These are phyloP conservation scores for Ogataea corticis DNA, from an alignment of 805 yeast species.

Conservation along the genomic window DNA sequence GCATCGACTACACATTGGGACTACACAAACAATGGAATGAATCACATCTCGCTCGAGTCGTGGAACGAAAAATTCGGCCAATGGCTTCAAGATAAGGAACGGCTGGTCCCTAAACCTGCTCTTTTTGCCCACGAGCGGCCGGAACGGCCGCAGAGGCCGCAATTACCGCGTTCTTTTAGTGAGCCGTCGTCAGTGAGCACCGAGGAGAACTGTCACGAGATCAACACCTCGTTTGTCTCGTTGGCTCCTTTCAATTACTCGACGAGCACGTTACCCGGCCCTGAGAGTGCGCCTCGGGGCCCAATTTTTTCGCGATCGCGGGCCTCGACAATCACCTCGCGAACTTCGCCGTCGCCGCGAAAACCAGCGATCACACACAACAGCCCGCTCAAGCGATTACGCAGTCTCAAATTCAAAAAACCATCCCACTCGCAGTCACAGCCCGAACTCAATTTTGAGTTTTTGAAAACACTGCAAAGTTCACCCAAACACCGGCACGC, in stretches of 20 bases:
- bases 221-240: background rate
- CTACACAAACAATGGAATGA: conserved; percentile 12
- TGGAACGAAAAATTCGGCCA: conserved; percentile 27
- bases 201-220: background rate
- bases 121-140: conserved; percentile 12
- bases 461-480: conserved; percentile 26
- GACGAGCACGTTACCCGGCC: conserved; percentile 12
- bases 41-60: conserved; percentile 30
- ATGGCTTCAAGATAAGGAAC: conserved; percentile 26
- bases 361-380: conserved; percentile 15
- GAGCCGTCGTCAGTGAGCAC: conserved; percentile 22
- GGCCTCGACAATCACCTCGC: conserved; percentile 8
- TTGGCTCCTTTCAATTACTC: conserved; percentile 13
- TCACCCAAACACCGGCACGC: conserved; percentile 28
- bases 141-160: too few relatives aligned
- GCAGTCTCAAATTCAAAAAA: conserved; percentile 25
- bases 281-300: background rate
- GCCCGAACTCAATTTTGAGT: conserved; percentile 31
- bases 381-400: conserved; percentile 32
- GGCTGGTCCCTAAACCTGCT: conserved; percentile 17
- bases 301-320: conserved; percentile 1
- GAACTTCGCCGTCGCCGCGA: conserved; percentile 1
- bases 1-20: conserved; percentile 20
- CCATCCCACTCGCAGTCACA: conserved; percentile 20
- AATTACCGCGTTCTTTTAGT: conserved; percentile 20